These are phyloP conservation scores for Petunia axillaris DNA, from an alignment of 257 asterid species.

Conservation along the genomic window DNA sequence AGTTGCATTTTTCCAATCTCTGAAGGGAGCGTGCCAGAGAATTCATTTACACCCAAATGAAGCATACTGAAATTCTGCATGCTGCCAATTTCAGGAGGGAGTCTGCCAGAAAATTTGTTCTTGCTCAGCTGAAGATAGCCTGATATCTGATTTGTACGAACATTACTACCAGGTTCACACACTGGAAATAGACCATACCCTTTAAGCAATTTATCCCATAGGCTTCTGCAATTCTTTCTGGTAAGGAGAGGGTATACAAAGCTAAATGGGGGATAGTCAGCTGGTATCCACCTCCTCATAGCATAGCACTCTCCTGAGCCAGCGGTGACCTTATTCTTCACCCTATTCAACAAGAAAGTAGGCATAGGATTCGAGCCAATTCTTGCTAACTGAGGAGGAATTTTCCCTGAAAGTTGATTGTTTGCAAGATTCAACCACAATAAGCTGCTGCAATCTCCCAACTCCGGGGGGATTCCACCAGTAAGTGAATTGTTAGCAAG, in stretches of 20 bases:
- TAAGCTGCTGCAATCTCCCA: slow-evolving; percentile 84
- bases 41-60: slow-evolving; percentile 65
- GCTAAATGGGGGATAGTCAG: slow-evolving; percentile 83
- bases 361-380: slow-evolving; percentile 60
- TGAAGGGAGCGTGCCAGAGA: slow-evolving; percentile 60
- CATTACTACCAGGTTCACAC: slow-evolving; percentile 65
- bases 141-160: slow-evolving; percentile 52
- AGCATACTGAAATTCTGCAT: slow-evolving; percentile 76
- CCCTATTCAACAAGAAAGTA: slow-evolving; percentile 63
- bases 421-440: slow-evolving; percentile 82
- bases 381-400: slow-evolving; percentile 56
- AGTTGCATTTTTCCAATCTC: slow-evolving; percentile 55
- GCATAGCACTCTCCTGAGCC: slow-evolving; percentile 88
- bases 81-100: slow-evolving; percentile 69
- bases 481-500: slow-evolving; percentile 74
- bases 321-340: slow-evolving; percentile 41
- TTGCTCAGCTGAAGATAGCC: slow-evolving; percentile 85
- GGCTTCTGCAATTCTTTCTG: slow-evolving; percentile 61
- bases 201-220: slow-evolving; percentile 74
- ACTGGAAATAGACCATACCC: slow-evolving; percentile 81
- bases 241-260: slow-evolving; percentile 70
- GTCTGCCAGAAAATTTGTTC: slow-evolving; percentile 61
- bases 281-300: slow-evolving; percentile 93
- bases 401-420: slow-evolving; percentile 57
- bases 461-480: slow-evolving; percentile 66